Conservation (phyloP, 2,329 filamentous ascomycete species). For the Hysterium pulicare region DNA sequence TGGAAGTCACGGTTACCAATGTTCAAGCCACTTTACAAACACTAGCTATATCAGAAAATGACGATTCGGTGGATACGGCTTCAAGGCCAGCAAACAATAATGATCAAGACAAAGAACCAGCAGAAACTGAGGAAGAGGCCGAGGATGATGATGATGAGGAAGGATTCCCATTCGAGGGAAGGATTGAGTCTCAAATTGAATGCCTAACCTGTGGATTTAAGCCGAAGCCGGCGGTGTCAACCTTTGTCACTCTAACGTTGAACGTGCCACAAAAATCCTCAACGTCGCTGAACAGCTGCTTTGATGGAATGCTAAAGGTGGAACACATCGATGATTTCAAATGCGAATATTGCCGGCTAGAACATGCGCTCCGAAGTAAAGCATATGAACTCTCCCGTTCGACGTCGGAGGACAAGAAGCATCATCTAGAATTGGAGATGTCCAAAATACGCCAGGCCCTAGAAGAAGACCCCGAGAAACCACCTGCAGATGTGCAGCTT, state of each 20-base stretch:
- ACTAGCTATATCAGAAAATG: conserved; percentile 20
- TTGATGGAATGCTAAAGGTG: conserved; percentile 90
- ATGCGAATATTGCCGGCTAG: conserved; percentile 87
- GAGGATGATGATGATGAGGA: conserved; percentile 51
- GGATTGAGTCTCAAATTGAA: conserved; percentile 90
- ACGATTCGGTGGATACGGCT: conserved; percentile 1
- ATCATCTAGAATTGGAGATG: conserved; percentile 57
- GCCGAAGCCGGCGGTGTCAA: conserved; percentile 76
- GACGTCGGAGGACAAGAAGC: conserved; percentile 35
- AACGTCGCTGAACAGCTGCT: conserved; percentile 80
- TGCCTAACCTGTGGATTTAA: conserved; percentile 88
- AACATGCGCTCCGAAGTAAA: conserved; percentile 69
- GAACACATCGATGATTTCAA: conserved; percentile 97
- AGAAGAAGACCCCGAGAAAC: conserved; percentile 74
- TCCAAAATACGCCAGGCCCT: conserved; percentile 66
- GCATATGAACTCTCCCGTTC: conserved; percentile 55
- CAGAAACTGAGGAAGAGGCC: conserved; percentile 26
- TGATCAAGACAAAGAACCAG: conserved; percentile 52
- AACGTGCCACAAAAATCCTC: conserved; percentile 79
- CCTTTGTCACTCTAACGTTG: conserved; percentile 87
- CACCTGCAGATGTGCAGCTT: conserved; percentile 68
- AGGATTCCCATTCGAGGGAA: conserved; percentile 88
- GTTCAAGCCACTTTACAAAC: conserved; percentile 17
- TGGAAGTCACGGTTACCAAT: conserved; percentile 16
- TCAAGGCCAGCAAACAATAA: conserved; percentile 23